Evolutionary conservation across 495 filamentous ascomycete genomes (phyloP), one percentile per base, ranked within the genome.

Genomic region (Lophiotrema nucula): DNA sequence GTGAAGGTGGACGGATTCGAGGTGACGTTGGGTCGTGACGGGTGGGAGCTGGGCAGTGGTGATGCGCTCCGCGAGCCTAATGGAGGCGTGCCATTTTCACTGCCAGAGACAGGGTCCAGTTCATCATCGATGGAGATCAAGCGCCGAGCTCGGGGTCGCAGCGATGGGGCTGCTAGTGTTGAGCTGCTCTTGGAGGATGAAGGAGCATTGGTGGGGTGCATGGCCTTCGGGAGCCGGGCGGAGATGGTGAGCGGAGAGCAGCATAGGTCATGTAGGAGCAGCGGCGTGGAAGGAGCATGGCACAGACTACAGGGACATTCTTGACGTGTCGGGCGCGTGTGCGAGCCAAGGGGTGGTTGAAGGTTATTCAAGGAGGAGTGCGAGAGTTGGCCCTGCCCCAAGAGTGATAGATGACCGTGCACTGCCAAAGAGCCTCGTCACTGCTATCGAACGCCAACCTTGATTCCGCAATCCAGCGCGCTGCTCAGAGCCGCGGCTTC

Each of bases 101-200:
- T 49, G 47, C 38, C 53, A 21, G 58, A 53, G 28, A 23, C 22
- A 26, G 46, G 41, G 33, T 69, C 54, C 26, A 52, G 58, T 41
- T 65, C 67, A 53, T 71, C 72, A 35, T 69, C 67, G 24, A 74
- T 64, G n/a, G 72, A 72, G 25, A 74, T 72, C 48, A 74, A 58
- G 23, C 72, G 67, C 13, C 66, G 62, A 16, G 60, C 65, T 4
- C 72, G 67, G 2, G 72, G 70, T 15, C 72, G 64, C 12, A 74
- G 57, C 6, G 68, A 59, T 6, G 71, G 69, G 22, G 67, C 53
- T 41, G 57, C 35, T n/a, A 35, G 57, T 18, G 53, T 65, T 18
- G 65, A 64, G 61, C 65, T 67, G 45, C 39, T 65, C 39, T 56
- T 62, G 26, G 61, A 62, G 33, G 56, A 53, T 43, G 47, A 44